phyloP scores from a whole-genome alignment of 306 rosid genomes.

The Fagus sylvatica region DNA sequence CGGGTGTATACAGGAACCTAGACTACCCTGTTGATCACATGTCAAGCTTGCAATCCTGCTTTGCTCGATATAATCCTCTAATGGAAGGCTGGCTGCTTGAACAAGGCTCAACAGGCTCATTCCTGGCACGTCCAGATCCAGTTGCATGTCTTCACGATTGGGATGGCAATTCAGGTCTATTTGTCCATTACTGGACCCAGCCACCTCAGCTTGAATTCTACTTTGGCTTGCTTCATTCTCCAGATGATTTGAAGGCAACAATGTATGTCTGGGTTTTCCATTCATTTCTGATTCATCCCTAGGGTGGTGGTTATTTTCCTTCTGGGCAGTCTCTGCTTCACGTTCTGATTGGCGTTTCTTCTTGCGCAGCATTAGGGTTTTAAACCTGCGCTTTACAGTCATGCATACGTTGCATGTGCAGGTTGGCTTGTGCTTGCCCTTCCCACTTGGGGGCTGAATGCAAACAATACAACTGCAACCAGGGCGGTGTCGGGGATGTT shows the following conservation, averaged over 20 bases:
- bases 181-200: constrained; percentile 54
- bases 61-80: constrained; percentile 36
- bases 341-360: constrained; percentile 79
- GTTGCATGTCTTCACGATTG: constrained; percentile 54
- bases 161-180: constrained; percentile 84
- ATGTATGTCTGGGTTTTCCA: constrained; percentile 36
- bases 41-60: constrained; percentile 36
- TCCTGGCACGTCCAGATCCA: constrained; percentile 48
- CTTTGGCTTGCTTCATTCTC: constrained; percentile 42
- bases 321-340: constrained; percentile 45
- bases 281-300: constrained; percentile 39
- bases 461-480: constrained; percentile 97
- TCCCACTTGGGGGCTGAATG: constrained; percentile 97
- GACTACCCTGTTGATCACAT: constrained; percentile 35
- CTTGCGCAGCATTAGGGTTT: constrained; percentile 86
- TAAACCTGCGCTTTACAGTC: constrained; percentile 92
- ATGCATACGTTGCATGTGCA: constrained; percentile 93
- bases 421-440: constrained; percentile 81
- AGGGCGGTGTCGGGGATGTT: constrained; percentile 88
- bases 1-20: constrained; percentile 33
- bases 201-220: constrained; percentile 40
- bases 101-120: constrained; percentile 43
- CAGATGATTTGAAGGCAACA: constrained; percentile 25
- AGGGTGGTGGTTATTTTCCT: constrained; percentile 26
- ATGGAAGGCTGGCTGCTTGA: constrained; percentile 32